Evolutionary conservation across 2,329 filamentous ascomycete genomes (phyloP), one percentile per base, ranked within the genome.

Genomic region (Cladophialophora bantiana): DNA sequence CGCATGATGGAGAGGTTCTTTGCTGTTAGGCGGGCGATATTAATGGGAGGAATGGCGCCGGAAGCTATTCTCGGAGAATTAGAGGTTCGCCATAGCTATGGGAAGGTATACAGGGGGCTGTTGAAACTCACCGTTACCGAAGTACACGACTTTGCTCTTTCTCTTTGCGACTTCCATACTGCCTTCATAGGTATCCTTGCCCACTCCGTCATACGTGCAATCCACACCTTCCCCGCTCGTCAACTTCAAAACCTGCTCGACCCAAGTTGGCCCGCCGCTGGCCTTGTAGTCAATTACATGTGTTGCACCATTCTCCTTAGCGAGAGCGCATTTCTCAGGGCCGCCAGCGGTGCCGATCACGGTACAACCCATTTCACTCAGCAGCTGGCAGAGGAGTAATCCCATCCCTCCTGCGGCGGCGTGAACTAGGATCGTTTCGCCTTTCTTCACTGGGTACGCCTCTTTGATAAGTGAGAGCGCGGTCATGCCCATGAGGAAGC

Each of bases 401-500:
- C 91, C 92, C 0, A 93, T 91, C 13, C 93, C 93, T 13, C 93
- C 93, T 0, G 93, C 93, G 0, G 93, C 93, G 0, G 93, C 93
- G 73, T 95, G 92, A 15, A 97, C 88, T 2, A 97, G 85, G 0
- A 93, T 85, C 88, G 90, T 95, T 72, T 96, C 92, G 1, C 90
- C 91, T 70, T 87, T 84, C 76, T 92, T 83, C 6, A 95, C 91
- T 0, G 83, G 75, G 70, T 90, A 83, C 3, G 90, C 87, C 77
- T 96, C 93, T 64, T 89, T 87, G 67, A 93, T 86, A 35, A 97
- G 83, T 0, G 92, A 91, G 73, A 95, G 83, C 0, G 93, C 92
- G 1, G 93, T 97, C 40, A 97, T 82, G 1, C 92, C 93, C 77
- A 96, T 94, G 9, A 96, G 82, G n/a, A 92, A 80, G 0, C 86